These are phyloP conservation scores for Erysimum cheiri DNA, from an alignment of 441 rosid species.

Conservation along the genomic window DNA sequence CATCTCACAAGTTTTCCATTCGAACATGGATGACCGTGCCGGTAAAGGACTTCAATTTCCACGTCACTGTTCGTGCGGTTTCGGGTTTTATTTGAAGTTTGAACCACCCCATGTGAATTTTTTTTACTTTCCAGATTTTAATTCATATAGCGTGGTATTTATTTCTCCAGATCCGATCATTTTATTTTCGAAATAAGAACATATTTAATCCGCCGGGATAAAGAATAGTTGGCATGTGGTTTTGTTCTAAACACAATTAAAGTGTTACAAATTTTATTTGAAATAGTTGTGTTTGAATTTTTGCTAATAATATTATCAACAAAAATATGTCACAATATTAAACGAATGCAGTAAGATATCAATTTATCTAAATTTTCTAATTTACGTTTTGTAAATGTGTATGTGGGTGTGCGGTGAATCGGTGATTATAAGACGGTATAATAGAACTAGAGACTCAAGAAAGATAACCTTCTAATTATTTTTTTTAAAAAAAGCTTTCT, in stretches of 20 bases:
- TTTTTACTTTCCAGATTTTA: conserved; percentile 12
- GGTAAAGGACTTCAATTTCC: conserved; percentile 21
- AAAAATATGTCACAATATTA: too few species aligned
- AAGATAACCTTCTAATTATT: neutral
- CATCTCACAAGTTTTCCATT: neutral
- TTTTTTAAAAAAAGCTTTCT: too few species aligned
- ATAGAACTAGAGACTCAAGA: neutral
- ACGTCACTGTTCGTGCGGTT: conserved; percentile 31
- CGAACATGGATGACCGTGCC: conserved; percentile 42
- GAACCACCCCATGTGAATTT: conserved; percentile 38
- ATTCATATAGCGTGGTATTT: neutral
- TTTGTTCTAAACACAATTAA: too few species aligned
- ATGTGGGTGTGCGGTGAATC: neutral
- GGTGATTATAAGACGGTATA: neutral
- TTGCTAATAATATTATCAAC: too few species aligned
- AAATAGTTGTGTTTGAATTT: too few species aligned
- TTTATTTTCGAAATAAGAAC: neutral
- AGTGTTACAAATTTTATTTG: too few species aligned
- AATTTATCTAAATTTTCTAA: too few species aligned
- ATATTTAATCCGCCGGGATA: neutral
- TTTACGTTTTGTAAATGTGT: neutral
- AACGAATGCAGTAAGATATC: too few species aligned
- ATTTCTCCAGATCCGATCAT: conserved; percentile 20
- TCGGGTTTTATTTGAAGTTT: conserved; percentile 25
- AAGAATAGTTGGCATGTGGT: neutral